phyloP scores from a whole-genome alignment of 805 yeast genomes.

The Candida multigemmis region DNA sequence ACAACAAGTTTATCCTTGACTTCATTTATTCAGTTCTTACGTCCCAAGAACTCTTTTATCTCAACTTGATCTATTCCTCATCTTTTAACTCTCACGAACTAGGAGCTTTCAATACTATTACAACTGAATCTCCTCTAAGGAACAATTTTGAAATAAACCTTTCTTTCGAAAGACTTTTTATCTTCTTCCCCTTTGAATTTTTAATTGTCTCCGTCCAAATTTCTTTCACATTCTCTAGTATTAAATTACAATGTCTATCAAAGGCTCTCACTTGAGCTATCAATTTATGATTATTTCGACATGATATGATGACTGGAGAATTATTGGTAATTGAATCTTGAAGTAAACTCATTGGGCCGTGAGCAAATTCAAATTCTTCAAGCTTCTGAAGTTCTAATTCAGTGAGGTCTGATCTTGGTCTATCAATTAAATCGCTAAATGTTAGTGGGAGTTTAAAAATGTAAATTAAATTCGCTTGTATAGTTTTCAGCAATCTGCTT shows the following conservation, averaged over 20 bases:
- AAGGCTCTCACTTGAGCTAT: conserved; percentile 88
- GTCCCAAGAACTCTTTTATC: too few relatives aligned
- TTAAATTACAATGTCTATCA: conserved; percentile 93
- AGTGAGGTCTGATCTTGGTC: conserved; percentile 72
- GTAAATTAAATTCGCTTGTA: too few relatives aligned
- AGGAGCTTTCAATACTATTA: conserved; percentile 65
- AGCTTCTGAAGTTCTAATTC: conserved; percentile 70
- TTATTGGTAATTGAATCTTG: conserved; percentile 71
- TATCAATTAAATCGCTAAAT: conserved; percentile 54
- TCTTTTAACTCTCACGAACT: too few relatives aligned
- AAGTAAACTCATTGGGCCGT: conserved; percentile 89
- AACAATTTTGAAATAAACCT: conserved; percentile 85
- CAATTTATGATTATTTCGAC: conserved; percentile 88
- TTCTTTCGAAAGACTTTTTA: conserved; percentile 51
- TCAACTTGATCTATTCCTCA: too few relatives aligned
- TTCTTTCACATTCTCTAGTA: conserved; percentile 87
- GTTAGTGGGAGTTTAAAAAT: conserved; percentile 17
- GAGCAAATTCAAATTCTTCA: conserved; percentile 79
- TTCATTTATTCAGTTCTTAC: too few relatives aligned
- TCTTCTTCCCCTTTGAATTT: conserved; percentile 60
- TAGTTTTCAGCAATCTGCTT: too few relatives aligned
- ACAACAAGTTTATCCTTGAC: too few relatives aligned
- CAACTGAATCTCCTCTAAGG: conserved; percentile 91
- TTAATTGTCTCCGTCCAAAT: conserved; percentile 62
- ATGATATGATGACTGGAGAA: conserved; percentile 74